These are phyloP conservation scores for Paracamarosporium sp. DNA, from an alignment of 2,329 filamentous ascomycete genomes.

Conservation along the genomic window DNA sequence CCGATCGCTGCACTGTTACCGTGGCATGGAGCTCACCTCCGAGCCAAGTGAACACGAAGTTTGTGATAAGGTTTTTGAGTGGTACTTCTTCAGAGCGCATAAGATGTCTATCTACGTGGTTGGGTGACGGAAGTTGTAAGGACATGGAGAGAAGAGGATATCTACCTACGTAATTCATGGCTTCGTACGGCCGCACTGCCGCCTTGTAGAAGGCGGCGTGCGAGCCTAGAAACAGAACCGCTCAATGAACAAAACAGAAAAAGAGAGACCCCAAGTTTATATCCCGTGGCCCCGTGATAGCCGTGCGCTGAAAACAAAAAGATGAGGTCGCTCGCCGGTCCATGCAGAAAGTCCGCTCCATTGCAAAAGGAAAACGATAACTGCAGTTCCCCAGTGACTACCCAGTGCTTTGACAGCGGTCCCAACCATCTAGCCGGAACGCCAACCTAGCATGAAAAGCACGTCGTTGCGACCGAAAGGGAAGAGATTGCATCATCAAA, in stretches of 20 bases:
- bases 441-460: conserved; percentile 1
- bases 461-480: neutral
- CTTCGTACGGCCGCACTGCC: conserved; percentile 16
- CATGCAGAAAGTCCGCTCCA: conserved; percentile 6
- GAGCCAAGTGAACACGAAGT: no score
- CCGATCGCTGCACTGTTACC: conserved; percentile 3
- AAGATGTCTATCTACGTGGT: conserved; percentile 5
- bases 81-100: neutral
- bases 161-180: conserved; percentile 6
- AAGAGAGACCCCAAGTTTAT: conserved; percentile 7
- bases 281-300: conserved; percentile 15
- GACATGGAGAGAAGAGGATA: conserved; percentile 2
- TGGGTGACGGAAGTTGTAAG: neutral
- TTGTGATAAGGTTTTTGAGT: neutral
- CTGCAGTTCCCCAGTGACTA: conserved; percentile 2
- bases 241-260: neutral
- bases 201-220: conserved; percentile 4
- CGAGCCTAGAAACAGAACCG: conserved; percentile 5
- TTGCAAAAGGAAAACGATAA: conserved; percentile 5
- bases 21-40: neutral
- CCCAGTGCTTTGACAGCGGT: conserved; percentile 3
- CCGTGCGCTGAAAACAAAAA: neutral
- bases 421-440: conserved; percentile 1
- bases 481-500: neutral
- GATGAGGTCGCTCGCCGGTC: neutral